phyloP scores from a whole-genome alignment of 768 basidiomycete genomes.

The Boletus tomentosulus region DNA sequence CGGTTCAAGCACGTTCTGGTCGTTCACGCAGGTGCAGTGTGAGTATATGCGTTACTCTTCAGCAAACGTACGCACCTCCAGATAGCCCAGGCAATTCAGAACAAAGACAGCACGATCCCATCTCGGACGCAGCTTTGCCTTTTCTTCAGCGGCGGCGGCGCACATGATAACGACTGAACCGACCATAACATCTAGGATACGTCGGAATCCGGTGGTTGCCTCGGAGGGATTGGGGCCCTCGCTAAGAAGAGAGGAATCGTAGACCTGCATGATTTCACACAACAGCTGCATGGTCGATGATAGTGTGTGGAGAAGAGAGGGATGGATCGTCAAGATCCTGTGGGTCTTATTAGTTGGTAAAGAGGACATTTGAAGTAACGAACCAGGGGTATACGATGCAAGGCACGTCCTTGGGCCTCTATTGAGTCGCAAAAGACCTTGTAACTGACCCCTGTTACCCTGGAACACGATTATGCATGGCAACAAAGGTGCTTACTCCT shows the following conservation, averaged over 20 bases:
- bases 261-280: constrained; percentile 85
- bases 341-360: background rate
- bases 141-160: constrained; percentile 60
- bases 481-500: constrained; percentile 54
- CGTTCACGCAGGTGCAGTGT: background rate
- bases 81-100: constrained; percentile 80
- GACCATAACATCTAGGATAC: constrained; percentile 77
- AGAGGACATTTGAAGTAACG: constrained; percentile 10
- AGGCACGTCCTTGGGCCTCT: constrained; percentile 72
- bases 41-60: background rate
- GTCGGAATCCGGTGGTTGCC: constrained; percentile 14
- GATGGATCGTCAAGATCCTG: constrained; percentile 69
- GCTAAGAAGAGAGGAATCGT: constrained; percentile 79
- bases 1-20: constrained; percentile 59
- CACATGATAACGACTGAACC: constrained; percentile 83
- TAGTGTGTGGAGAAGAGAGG: constrained; percentile 65
- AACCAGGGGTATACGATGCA: constrained; percentile 53
- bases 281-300: constrained; percentile 84
- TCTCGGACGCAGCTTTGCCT: constrained; percentile 44
- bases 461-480: constrained; percentile 26
- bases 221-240: constrained; percentile 28
- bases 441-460: constrained; percentile 78
- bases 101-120: constrained; percentile 87
- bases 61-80: constrained; percentile 52
- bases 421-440: constrained; percentile 86